Base-by-base conservation (phyloP, 257 asterid species). In the Primulina huaijiensis region DNA sequence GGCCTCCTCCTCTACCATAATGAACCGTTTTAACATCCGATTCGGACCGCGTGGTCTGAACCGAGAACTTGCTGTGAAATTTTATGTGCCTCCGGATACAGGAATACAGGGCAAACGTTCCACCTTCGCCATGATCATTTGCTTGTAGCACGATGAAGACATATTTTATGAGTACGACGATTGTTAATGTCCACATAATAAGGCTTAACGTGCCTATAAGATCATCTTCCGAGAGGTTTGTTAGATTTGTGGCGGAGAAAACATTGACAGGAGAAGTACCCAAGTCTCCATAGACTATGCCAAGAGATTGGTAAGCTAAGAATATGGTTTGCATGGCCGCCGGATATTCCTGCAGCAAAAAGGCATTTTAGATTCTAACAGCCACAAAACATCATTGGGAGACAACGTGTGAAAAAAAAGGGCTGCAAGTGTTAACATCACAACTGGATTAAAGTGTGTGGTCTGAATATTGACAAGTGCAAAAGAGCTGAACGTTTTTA, bases 71-170 rank as follows among this genome's bases (percentile, higher is more conserved):
- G 83, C 80, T 83, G 62, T 57, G 70, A 25, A 89, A 77, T 30
- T 80, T 81, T 2, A 90, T 31, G 64, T 86, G 90, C 16, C 82
- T 84, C 19, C 86, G 81, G 7, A 88, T 77, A 38, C 71, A 78
- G 0, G 93, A 90, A 60, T 90, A 90, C 70, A 86, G 73, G n/a
- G 97, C 93, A 37, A 90, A 90, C 5, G 97, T 86, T 0, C 97
- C 95, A 4, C 95, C 97, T 77, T 90, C 97, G 4, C 97, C 97
- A 21, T 90, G 86, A 78, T 90, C 95, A 59, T 90, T 78, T 0
- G 93, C 95, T 25, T 83, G 83, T 6, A 84, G 67, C 16, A 88
- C 96, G 31, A 90, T 77, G 80, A 88, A 90, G 8, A 82, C 90
- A 23, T 90, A 90, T 46, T 90, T 88, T 21, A 90, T 67, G 83